phyloP scores from a whole-genome alignment of 176 grass and related monocot species.

The Juncus effusus region DNA sequence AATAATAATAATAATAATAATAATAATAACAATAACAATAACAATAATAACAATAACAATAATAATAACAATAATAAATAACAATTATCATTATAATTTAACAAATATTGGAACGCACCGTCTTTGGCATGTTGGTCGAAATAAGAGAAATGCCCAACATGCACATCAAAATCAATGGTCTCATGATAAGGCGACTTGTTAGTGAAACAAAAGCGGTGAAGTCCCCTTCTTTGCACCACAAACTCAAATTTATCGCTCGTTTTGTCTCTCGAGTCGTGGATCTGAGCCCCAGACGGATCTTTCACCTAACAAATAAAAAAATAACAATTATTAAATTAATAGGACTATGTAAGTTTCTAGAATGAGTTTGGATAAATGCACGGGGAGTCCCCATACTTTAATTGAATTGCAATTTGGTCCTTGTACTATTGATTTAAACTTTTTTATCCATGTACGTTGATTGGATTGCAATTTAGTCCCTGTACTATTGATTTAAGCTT shows the following conservation, averaged over 20 bases:
- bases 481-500: too few species aligned
- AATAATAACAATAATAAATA: too few species aligned
- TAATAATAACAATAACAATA: too few species aligned
- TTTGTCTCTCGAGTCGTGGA: slow-evolving; percentile 71
- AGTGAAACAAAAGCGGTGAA: slow-evolving; percentile 85
- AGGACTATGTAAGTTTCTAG: neutral
- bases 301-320: slow-evolving; percentile 50
- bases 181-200: slow-evolving; percentile 91
- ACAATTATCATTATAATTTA: neutral
- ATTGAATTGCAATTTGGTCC: too few species aligned
- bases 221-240: slow-evolving; percentile 64
- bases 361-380: neutral
- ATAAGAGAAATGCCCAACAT: slow-evolving; percentile 69
- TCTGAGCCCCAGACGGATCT: slow-evolving; percentile 53
- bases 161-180: slow-evolving; percentile 88
- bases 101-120: slow-evolving; percentile 34
- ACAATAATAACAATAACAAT: too few species aligned
- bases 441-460: too few species aligned
- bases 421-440: too few species aligned
- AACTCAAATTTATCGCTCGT: slow-evolving; percentile 92
- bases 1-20: too few species aligned
- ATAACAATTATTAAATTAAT: neutral
- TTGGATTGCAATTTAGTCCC: too few species aligned
- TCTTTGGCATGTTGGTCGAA: slow-evolving; percentile 87
- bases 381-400: neutral